Conservation (phyloP, 2,329 filamentous ascomycete species). For the Calonectria leucothoes region DNA sequence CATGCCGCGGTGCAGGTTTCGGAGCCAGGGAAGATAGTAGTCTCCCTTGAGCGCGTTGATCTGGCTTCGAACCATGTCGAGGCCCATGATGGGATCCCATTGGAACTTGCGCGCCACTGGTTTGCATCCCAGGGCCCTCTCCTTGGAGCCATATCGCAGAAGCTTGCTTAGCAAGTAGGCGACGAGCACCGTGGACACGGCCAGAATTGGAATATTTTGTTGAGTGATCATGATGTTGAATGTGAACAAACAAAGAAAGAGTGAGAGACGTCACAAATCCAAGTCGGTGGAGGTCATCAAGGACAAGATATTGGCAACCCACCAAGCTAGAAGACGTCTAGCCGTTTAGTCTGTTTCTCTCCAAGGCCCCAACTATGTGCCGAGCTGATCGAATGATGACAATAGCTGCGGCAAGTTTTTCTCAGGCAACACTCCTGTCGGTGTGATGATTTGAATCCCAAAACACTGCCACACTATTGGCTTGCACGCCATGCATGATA, state of each 20-base stretch:
- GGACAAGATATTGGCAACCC: not conserved
- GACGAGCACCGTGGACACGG: constrained; percentile 5
- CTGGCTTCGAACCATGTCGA: constrained; percentile 33
- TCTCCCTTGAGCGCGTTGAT: constrained; percentile 28
- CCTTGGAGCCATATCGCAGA: constrained; percentile 5
- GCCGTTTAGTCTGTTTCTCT: not conserved
- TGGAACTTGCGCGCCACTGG: constrained; percentile 21
- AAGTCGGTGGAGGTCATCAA: not conserved
- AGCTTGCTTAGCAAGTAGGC: constrained; percentile 14
- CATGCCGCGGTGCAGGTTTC: constrained; percentile 26
- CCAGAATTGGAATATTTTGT: constrained; percentile 2
- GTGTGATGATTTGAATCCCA: not conserved
- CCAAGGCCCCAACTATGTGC: not conserved
- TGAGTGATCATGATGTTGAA: constrained; percentile 4
- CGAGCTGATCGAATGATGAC: not conserved
- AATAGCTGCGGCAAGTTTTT: not conserved
- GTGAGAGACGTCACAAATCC: no score
- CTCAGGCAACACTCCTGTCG: not conserved
- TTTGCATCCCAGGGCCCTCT: constrained; percentile 14
- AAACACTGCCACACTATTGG: not conserved
- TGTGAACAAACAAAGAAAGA: not conserved
- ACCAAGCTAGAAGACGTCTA: not conserved
- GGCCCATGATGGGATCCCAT: constrained; percentile 31
- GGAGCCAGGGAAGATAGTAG: constrained; percentile 35
- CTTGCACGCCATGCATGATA: not conserved